Evolutionary conservation across 208 protist species (phyloP).

Genomic region (Crithidia thermophila): DNA sequence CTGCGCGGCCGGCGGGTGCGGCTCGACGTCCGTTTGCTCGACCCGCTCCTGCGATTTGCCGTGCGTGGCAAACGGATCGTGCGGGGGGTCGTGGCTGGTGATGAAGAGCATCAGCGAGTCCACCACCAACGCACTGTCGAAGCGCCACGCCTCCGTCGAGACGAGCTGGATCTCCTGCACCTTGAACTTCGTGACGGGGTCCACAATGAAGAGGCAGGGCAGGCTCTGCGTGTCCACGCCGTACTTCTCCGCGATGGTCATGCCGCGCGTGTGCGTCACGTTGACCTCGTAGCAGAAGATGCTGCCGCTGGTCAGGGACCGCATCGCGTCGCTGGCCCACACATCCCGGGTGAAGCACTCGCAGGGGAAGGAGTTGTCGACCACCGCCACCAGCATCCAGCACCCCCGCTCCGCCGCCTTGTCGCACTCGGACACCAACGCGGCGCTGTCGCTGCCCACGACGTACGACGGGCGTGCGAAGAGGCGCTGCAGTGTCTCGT

Average conservation of each 20-base stretch:
- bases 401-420: conserved; percentile 37
- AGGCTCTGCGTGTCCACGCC: conserved; percentile 31
- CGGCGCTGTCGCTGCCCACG: conserved; percentile 18
- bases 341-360: conserved; percentile 76
- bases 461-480: conserved; percentile 65
- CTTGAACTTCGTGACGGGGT: conserved; percentile 62
- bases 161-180: conserved; percentile 44
- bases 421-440: conserved; percentile 49
- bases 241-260: conserved; percentile 48
- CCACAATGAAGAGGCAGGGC: conserved; percentile 65
- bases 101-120: conserved; percentile 53
- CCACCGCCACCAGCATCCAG: conserved; percentile 71
- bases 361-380: conserved; percentile 56
- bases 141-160: conserved; percentile 8
- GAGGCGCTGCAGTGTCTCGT: conserved; percentile 29
- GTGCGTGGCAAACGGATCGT: conserved; percentile 18
- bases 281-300: conserved; percentile 65
- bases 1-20: background rate
- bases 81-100: conserved; percentile 33
- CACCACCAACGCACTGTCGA: conserved; percentile 50
- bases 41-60: background rate
- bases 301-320: conserved; percentile 35
- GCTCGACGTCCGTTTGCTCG: background rate
- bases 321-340: conserved; percentile 53
- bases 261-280: conserved; percentile 38